These are phyloP conservation scores for Tritrichomonas musculus DNA, from an alignment of 208 protist species.

Conservation along the genomic window DNA sequence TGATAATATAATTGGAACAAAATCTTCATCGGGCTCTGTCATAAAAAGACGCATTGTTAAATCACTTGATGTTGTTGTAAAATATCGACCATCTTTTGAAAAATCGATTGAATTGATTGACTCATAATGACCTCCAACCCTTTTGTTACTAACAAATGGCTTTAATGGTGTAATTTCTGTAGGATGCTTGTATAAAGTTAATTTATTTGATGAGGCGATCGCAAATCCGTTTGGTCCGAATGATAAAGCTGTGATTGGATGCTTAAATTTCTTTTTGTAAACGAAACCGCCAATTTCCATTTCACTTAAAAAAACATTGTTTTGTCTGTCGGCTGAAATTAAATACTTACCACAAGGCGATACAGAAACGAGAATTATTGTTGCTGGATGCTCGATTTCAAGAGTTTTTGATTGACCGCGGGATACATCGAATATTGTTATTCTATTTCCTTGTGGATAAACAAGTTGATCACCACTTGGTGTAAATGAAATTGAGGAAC, in stretches of 20 bases:
- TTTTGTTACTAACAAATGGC: neutral
- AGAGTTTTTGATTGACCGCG: neutral
- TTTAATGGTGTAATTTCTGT: conserved; percentile 8
- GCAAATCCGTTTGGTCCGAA: conserved; percentile 1
- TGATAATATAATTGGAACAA: neutral
- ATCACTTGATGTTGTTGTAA: conserved; percentile 5
- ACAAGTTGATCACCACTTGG: neutral
- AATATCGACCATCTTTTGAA: conserved; percentile 13
- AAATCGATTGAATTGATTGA: neutral
- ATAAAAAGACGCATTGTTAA: neutral
- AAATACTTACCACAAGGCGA: neutral
- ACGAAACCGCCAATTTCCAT: neutral
- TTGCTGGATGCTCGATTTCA: neutral
- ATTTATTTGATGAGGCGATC: neutral
- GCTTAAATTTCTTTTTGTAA: neutral
- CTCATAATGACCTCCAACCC: neutral
- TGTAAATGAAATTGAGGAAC: neutral
- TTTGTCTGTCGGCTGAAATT: neutral
- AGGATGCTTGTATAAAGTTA: neutral
- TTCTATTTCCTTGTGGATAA: neutral
- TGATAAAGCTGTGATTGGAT: neutral
- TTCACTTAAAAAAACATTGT: neutral
- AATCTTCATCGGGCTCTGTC: conserved; percentile 14
- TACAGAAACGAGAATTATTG: neutral
- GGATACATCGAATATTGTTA: neutral